Percentiles rank a stretch among this genome's conserved stretches.
Conservation (phyloP, 2,329 filamentous ascomycete species). For the Penicillium expansum region DNA sequence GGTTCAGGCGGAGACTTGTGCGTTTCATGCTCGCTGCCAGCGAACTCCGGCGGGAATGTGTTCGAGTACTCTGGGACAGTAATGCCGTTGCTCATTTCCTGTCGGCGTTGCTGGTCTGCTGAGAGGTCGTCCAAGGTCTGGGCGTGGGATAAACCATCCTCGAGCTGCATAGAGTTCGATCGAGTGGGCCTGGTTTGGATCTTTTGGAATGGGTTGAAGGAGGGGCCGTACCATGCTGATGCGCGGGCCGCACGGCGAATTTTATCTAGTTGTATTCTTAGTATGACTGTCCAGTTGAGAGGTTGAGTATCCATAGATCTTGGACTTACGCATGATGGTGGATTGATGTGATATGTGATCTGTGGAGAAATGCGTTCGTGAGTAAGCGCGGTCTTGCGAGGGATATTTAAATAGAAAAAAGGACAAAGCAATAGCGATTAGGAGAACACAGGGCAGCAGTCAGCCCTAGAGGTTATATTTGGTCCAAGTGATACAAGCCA, state of each 20-base stretch:
- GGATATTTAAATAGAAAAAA: not conserved
- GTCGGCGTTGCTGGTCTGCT: constrained; percentile 24
- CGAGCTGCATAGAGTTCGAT: constrained; percentile 31
- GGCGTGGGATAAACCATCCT: constrained; percentile 24
- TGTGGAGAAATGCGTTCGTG: not conserved
- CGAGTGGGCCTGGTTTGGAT: constrained; percentile 26
- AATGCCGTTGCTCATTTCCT: constrained; percentile 27
- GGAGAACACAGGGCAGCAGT: not conserved
- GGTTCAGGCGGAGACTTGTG: constrained; percentile 14
- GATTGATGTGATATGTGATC: not conserved
- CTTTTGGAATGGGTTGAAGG: constrained; percentile 44
- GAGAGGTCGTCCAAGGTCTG: constrained; percentile 27
- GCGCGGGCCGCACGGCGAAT: constrained; percentile 39
- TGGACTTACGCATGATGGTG: constrained; percentile 8
- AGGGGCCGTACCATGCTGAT: constrained; percentile 44
- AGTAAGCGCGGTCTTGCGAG: not conserved
- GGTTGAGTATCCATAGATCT: not conserved
- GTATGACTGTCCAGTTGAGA: not conserved
- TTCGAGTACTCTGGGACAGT: constrained; percentile 24
- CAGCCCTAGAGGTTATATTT: not conserved
- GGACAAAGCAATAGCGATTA: not conserved
- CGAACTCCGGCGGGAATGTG: constrained; percentile 26
- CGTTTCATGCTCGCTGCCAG: constrained; percentile 22
- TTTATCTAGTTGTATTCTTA: constrained; percentile 32
- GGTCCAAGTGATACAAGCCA: not conserved